Evolutionary conservation across 2,329 filamentous ascomycete species (phyloP), one percentile per base, ranked within the genome.

Genomic region (Diaporthe ilicicola): DNA sequence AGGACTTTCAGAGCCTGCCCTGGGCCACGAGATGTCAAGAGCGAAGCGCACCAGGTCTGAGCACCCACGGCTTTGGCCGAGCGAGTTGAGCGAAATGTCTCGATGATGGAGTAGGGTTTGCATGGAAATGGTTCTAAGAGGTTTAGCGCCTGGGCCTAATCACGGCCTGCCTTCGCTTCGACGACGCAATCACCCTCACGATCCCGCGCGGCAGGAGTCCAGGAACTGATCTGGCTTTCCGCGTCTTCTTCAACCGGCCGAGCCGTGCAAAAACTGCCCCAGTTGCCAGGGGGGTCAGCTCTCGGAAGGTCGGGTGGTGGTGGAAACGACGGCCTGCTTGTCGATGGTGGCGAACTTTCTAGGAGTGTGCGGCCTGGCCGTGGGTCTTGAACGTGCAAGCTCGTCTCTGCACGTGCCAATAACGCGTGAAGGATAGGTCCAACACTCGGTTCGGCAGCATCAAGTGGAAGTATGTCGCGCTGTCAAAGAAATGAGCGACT

Each of bases 31-130:
- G 83, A 84, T 82, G 83, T 88, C 87, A 77, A 88, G 84, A 81
- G 83, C 83, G 79, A 86, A 86, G 78, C 84, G 84, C 78, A 85
- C 84, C 81, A 87, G 82, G 76, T 88, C 85, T 79, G 84, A 84
- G 80, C 84, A 83, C 78, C 87, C 85, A 85, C 88, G 88, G 83
- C 86, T 87, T 78, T 88, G 85, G 82, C 88, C 87, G 82, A 89
- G 85, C 75, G 86, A 82, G 77, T 80, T 78, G 76, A 80, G 79
- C 74, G 81, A 81, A 76, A 82, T 79, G 77, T 86, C 83, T 80
- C 80, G 77, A 76, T 78, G 78, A 75, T 80, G 80, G 78, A 79
- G 84, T 82, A 82, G 78, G 78, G 82, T 83, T 85, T 86, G 86
- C 89, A 91, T 91, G 86, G 87, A 79, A 77, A 75, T 76, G 77